These are phyloP conservation scores for Fusarium sp. DNA, from an alignment of 2,329 filamentous ascomycete genomes.

Conservation along the genomic window DNA sequence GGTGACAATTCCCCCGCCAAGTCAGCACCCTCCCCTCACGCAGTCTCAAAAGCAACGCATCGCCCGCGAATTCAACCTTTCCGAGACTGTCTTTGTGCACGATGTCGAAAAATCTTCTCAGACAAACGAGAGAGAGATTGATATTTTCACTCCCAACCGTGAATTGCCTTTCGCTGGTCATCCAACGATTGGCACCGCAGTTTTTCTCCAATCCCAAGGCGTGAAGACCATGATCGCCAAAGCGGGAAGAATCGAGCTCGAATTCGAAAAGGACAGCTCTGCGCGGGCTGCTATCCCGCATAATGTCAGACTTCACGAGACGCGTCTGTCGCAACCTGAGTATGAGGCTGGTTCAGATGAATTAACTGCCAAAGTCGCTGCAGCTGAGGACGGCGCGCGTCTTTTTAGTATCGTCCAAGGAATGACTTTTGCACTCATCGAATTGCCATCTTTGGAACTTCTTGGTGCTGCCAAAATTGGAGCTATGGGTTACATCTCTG, in stretches of 20 bases:
- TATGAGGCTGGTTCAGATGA: conserved; percentile 39
- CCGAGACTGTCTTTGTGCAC: conserved; percentile 75
- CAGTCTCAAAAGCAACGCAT: conserved; percentile 70
- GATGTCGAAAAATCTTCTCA: conserved; percentile 53
- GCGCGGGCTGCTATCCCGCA: conserved; percentile 76
- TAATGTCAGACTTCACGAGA: conserved; percentile 72
- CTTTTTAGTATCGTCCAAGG: conserved; percentile 77
- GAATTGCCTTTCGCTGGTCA: conserved; percentile 75
- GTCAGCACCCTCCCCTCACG: conserved; percentile 48
- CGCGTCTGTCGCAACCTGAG: conserved; percentile 52
- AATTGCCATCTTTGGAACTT: conserved; percentile 72
- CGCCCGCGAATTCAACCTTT: conserved; percentile 74
- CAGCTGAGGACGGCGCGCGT: conserved; percentile 59
- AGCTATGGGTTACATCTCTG: conserved; percentile 53
- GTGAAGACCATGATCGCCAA: conserved; percentile 65
- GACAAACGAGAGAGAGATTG: conserved; percentile 58
- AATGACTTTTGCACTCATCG: conserved; percentile 78
- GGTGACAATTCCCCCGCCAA: conserved; percentile 64
- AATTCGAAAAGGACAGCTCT: conserved; percentile 53
- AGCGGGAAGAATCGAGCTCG: conserved; percentile 68
- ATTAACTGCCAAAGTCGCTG: conserved; percentile 36
- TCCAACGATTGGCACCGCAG: conserved; percentile 70
- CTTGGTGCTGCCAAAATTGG: conserved; percentile 62
- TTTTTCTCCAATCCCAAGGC: conserved; percentile 59
- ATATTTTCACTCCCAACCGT: conserved; percentile 70